A percentile compares a stretch with the other conserved stretches of the same genome.
Conservation (phyloP, 2,329 filamentous ascomycete species). For the Paraphoma sp. region DNA sequence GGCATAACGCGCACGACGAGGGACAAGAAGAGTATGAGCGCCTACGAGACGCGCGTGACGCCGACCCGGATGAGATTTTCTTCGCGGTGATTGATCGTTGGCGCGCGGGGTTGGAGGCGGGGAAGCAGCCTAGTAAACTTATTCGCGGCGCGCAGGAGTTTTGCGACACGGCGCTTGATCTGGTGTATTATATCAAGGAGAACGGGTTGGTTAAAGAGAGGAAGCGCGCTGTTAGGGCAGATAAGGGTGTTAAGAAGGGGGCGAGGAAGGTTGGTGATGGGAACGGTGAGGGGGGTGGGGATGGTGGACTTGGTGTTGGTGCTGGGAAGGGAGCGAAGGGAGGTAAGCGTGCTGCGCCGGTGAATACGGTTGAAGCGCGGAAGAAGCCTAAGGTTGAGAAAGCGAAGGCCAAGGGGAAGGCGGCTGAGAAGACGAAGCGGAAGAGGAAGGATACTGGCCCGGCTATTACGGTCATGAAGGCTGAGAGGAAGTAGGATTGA, state of each 20-base stretch:
- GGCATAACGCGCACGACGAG: constrained; percentile 9
- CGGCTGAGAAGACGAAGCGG: constrained; percentile 15
- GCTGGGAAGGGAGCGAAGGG: constrained; percentile 5
- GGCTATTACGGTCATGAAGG: no score
- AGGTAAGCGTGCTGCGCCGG: constrained; percentile 4
- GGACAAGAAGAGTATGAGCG: constrained; percentile 9
- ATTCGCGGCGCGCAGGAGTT: constrained; percentile 43
- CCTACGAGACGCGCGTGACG: constrained; percentile 12
- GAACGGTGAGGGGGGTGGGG: background rate
- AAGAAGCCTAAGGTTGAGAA: constrained; percentile 28
- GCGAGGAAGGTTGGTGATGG: constrained; percentile 5
- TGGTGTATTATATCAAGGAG: constrained; percentile 39
- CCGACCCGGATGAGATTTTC: constrained; percentile 40
- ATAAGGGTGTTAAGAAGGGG: constrained; percentile 25
- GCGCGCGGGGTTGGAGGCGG: constrained; percentile 27
- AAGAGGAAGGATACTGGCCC: constrained; percentile 28
- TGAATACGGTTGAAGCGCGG: constrained; percentile 16
- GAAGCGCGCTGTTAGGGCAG: constrained; percentile 17
- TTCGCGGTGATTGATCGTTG: constrained; percentile 41
- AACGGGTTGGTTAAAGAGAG: constrained; percentile 24
- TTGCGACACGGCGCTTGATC: constrained; percentile 38
- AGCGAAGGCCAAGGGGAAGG: background rate
- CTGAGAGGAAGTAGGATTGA: no score
- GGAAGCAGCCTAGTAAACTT: constrained; percentile 18
- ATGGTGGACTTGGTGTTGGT: background rate